Conservation (phyloP, 1,139 yeast species). For the Blastobotrys capitulatus region DNA sequence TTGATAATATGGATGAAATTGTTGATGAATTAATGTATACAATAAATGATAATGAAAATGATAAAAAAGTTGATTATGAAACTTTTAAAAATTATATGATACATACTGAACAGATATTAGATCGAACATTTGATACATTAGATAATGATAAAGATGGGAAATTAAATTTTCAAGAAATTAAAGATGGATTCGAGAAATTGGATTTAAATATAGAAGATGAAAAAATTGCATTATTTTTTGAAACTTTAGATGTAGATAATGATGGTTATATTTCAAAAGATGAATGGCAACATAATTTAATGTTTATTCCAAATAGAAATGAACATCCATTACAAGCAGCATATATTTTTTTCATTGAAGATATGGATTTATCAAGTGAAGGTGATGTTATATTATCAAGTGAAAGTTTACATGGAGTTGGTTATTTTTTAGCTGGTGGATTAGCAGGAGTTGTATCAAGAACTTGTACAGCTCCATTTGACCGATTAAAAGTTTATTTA, state of each 20-base stretch:
- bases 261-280: slow-evolving; percentile 76
- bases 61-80: slow-evolving; percentile 49
- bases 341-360: slow-evolving; percentile 73
- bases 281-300: slow-evolving; percentile 76
- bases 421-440: slow-evolving; percentile 92
- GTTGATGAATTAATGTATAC: slow-evolving; percentile 50
- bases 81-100: slow-evolving; percentile 59
- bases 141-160: slow-evolving; percentile 76
- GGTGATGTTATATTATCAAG: slow-evolving; percentile 85
- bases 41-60: slow-evolving; percentile 44
- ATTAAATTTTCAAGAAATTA: slow-evolving; percentile 60
- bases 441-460: slow-evolving; percentile 95
- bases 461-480: slow-evolving; percentile 96
- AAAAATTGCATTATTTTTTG: slow-evolving; percentile 55
- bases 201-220: slow-evolving; percentile 52
- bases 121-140: slow-evolving; percentile 59
- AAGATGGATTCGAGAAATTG: slow-evolving; percentile 50
- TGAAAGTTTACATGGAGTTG: slow-evolving; percentile 77
- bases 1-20: slow-evolving; percentile 58
- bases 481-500: slow-evolving; percentile 84
- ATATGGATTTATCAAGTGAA: slow-evolving; percentile 75
- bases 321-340: slow-evolving; percentile 78
- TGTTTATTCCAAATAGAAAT: slow-evolving; percentile 67
- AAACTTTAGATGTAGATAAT: slow-evolving; percentile 52
- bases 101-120: slow-evolving; percentile 64